Evolutionary conservation across 768 basidiomycete species (phyloP).

Genomic region (Dioszegia aurantiaca): DNA sequence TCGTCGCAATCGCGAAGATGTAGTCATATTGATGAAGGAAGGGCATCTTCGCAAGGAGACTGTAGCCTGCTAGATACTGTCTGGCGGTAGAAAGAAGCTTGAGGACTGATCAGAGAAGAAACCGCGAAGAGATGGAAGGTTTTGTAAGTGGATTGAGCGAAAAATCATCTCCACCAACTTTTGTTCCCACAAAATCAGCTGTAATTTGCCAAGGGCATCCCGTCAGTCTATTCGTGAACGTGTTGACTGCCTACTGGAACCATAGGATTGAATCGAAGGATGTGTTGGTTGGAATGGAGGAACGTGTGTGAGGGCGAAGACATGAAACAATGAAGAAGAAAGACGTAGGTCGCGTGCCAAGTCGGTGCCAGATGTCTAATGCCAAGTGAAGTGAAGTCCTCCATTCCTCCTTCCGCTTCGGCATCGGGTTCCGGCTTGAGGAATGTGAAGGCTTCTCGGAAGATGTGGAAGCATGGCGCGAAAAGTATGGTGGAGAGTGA

Average conservation of each 20-base stretch:
- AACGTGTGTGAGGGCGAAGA: not conserved
- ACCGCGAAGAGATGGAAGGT: not conserved
- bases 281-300: not conserved
- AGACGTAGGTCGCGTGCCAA: not conserved
- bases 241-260: not conserved
- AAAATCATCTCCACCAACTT: no score
- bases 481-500: no score
- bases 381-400: no score
- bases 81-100: not conserved
- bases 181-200: no score
- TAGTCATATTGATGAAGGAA: constrained; percentile 50
- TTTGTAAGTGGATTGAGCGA: not conserved
- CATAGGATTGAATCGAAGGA: not conserved
- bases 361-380: no score
- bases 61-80: no score
- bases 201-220: no score
- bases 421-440: no score
- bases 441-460: no score
- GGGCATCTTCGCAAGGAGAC: constrained; percentile 27
- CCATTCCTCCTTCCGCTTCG: no score
- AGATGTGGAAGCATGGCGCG: no score
- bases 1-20: constrained; percentile 50
- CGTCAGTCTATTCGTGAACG: not conserved
- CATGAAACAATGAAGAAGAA: not conserved
- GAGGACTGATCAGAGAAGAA: not conserved